Conservation (phyloP, 2,329 filamentous ascomycete genomes). For the Raffaelea arxii region DNA sequence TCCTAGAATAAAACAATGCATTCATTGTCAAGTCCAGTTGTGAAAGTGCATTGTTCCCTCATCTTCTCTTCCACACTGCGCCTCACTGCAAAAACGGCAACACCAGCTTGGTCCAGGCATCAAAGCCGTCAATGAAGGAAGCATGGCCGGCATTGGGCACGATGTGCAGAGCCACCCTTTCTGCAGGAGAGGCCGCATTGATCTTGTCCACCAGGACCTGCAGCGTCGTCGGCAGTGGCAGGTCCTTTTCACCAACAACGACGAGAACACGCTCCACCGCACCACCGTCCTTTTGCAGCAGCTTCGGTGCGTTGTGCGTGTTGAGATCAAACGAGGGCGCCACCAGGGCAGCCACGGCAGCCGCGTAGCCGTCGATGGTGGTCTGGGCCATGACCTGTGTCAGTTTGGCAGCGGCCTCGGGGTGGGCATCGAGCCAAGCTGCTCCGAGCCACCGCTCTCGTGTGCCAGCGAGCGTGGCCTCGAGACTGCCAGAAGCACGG, state of each 20-base stretch:
- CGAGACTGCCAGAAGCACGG: constrained; percentile 12
- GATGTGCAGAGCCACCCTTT: constrained; percentile 21
- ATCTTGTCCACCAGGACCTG: constrained; percentile 17
- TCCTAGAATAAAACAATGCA: no score
- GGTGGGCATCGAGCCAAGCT: constrained; percentile 25
- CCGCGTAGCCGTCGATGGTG: constrained; percentile 29
- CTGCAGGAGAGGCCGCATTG: neutral
- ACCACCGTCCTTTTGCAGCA: constrained; percentile 11
- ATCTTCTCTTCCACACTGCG: no score
- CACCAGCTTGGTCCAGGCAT: constrained; percentile 20
- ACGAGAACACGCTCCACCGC: constrained; percentile 22
- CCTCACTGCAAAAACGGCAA: constrained; percentile 16
- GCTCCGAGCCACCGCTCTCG: constrained; percentile 15
- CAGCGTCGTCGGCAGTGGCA: constrained; percentile 28
- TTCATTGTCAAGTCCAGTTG: no score
- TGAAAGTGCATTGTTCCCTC: no score
- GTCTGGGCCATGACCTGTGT: constrained; percentile 24
- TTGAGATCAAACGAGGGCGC: constrained; percentile 28
- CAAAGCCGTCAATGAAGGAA: constrained; percentile 26
- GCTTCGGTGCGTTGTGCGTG: no score
- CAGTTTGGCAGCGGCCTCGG: constrained; percentile 13
- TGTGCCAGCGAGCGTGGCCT: neutral
- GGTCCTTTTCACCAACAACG: constrained; percentile 31
- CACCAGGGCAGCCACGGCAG: constrained; percentile 29
- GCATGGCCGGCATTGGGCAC: constrained; percentile 28